Conservation (phyloP, 2,329 filamentous ascomycete species). For the Apiospora hydei region DNA sequence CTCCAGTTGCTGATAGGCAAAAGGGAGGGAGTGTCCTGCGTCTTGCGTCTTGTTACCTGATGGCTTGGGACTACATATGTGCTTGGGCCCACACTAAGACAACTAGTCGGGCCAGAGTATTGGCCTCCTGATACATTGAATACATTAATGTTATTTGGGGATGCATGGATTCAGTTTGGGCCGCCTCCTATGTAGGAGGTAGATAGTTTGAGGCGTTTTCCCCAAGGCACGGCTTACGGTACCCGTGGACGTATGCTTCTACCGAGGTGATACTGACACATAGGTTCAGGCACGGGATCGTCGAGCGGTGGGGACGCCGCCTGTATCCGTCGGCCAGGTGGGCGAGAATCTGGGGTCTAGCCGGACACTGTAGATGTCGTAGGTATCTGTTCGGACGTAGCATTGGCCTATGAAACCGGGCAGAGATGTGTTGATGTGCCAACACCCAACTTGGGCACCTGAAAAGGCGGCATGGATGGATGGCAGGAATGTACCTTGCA, state of each 20-base stretch:
- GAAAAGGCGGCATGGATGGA: background rate
- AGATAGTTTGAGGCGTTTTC: conserved; percentile 1
- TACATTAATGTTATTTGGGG: conserved; percentile 18
- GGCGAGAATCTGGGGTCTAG: conserved; percentile 15
- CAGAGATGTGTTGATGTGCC: background rate
- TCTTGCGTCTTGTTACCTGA: conserved; percentile 6
- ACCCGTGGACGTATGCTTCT: background rate
- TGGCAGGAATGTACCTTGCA: conserved; percentile 18
- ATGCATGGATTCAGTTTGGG: conserved; percentile 19
- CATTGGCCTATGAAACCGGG: background rate
- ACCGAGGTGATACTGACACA: conserved; percentile 21
- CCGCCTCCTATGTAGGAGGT: background rate
- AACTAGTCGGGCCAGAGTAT: background rate
- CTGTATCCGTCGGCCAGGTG: conserved; percentile 29
- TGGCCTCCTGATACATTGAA: conserved; percentile 11
- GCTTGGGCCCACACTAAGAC: conserved; percentile 14
- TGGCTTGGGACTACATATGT: conserved; percentile 16
- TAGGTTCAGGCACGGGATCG: background rate
- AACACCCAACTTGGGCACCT: background rate
- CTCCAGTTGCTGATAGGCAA: conserved; percentile 20
- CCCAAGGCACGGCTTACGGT: background rate
- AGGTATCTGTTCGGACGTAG: background rate
- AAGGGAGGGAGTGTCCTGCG: background rate
- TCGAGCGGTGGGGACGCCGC: conserved; percentile 21
- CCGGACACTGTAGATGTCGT: background rate